Conservation (phyloP, 2,329 filamentous ascomycete species). For the Phoma sp. region DNA sequence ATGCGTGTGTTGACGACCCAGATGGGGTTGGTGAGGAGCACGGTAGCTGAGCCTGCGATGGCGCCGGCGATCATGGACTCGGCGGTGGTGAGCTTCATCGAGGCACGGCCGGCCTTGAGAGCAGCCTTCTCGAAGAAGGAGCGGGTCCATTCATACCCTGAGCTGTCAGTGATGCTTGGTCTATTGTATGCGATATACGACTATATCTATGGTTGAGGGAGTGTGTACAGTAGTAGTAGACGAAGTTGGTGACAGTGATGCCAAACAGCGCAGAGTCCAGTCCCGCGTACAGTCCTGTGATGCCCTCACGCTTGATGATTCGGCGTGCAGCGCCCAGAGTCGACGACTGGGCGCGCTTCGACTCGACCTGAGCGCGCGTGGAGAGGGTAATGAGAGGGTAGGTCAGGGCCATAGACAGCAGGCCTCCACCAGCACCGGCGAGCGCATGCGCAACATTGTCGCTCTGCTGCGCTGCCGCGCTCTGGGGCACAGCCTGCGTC, state of each 20-base stretch:
- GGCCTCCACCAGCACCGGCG: constrained; percentile 88
- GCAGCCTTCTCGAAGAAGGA: constrained; percentile 83
- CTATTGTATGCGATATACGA: too few species aligned
- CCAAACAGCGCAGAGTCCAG: constrained; percentile 94
- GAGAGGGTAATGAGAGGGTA: constrained; percentile 95
- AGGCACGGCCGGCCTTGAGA: constrained; percentile 71
- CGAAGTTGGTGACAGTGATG: constrained; percentile 98
- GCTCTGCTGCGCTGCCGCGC: constrained; percentile 77
- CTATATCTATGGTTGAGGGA: neutral
- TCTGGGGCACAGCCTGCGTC: constrained; percentile 52
- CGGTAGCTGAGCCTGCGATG: constrained; percentile 89
- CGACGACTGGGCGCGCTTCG: constrained; percentile 84
- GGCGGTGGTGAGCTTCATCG: constrained; percentile 83
- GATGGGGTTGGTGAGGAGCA: constrained; percentile 96
- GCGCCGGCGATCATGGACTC: constrained; percentile 97
- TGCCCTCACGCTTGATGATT: constrained; percentile 90
- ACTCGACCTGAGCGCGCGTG: constrained; percentile 96
- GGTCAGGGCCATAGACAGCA: constrained; percentile 95
- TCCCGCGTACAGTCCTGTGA: constrained; percentile 87
- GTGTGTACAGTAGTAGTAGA: constrained; percentile 90
- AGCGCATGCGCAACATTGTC: constrained; percentile 97
- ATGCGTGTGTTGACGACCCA: constrained; percentile 99
- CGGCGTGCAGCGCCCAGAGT: constrained; percentile 82
- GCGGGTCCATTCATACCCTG: constrained; percentile 95
- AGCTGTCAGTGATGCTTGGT: constrained; percentile 7